phyloP scores from a whole-genome alignment of 768 basidiomycete genomes.

The Lactarius pseudohatsudake region DNA sequence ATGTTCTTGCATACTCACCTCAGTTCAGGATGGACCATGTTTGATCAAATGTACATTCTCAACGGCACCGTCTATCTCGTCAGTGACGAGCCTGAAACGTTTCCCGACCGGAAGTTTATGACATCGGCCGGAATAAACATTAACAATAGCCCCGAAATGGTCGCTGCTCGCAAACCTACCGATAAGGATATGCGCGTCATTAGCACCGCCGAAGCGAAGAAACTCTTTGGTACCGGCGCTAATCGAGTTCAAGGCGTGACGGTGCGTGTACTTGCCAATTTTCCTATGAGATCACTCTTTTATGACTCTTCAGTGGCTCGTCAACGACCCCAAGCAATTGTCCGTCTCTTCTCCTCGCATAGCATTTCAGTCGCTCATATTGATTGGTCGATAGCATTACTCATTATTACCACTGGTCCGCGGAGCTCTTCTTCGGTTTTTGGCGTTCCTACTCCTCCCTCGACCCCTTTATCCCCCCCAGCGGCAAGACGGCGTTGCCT shows the following conservation, averaged over 20 bases:
- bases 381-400: slow-evolving; percentile 56
- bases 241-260: slow-evolving; percentile 75
- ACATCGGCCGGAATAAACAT: slow-evolving; percentile 69
- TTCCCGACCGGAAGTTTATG: slow-evolving; percentile 69
- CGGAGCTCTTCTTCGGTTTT: slow-evolving; percentile 88
- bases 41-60: slow-evolving; percentile 77
- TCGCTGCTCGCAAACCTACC: slow-evolving; percentile 63
- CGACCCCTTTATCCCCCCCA: slow-evolving; percentile 62
- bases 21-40: slow-evolving; percentile 80
- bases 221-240: slow-evolving; percentile 71
- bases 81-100: slow-evolving; percentile 59
- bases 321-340: slow-evolving; percentile 88
- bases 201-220: slow-evolving; percentile 60
- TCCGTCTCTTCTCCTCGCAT: slow-evolving; percentile 38
- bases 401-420: slow-evolving; percentile 93
- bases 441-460: slow-evolving; percentile 88
- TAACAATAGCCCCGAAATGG: slow-evolving; percentile 53
- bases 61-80: slow-evolving; percentile 86
- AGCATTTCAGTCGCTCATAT: neutral
- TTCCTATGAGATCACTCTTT: slow-evolving; percentile 13
- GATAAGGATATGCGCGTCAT: slow-evolving; percentile 80
- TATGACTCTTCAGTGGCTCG: slow-evolving; percentile 53
- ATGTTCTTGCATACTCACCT: neutral
- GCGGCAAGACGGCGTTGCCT: slow-evolving; percentile 71
- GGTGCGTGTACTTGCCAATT: slow-evolving; percentile 41